Evolutionary conservation across 495 filamentous ascomycete genomes (phyloP), one percentile per base, ranked within the genome.

Genomic region (Aspergillus diversus): DNA sequence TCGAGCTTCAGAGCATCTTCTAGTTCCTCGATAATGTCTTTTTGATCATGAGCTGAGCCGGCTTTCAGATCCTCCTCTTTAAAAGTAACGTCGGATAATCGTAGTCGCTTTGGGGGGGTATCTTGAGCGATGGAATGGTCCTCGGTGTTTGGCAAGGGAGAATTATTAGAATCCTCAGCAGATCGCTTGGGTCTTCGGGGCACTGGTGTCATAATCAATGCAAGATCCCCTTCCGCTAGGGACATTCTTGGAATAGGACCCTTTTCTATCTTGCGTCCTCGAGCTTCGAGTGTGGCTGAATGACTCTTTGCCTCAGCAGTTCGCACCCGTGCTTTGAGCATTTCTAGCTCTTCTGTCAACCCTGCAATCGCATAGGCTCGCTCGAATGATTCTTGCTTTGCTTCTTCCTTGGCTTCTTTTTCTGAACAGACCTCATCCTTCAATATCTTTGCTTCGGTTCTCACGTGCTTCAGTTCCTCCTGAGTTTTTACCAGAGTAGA

Each of bases 381-480:
- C 33, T 87, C 81, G 60, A 95, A 93, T 0, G 87, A 83, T 61
- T 96, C 91, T 66, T 95, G 90, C 64, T 91, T 91, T 39, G 79
- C 77, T n/a, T 72, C 73, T 37, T 85, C 80, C 59, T 80, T 83
- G 1, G 72, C 63, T 21, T 81, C 72, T 53, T 77, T 80, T 67
- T 89, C 82, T 7, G 69, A 66, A 33, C 81, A 76, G 8, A 86
- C 66, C 55, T 86, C 84, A 3, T 85, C 80, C 65, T 85, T 83
- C 54, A 85, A 70, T 1, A 70, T 71, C 33, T 81, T 85, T 21
- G 80, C 67, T 63, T 80, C 81, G 16, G 81, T 81, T 60, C 89
- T 86, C 3, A 83, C 75, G 5, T 88, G 75, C 67, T 94, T 93
- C 59, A 94, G 75, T 67, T 97, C 92, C 63, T 96, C 91, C 70